These are phyloP conservation scores for Spergularia bocconei DNA, from an alignment of 148 eudicot species.

Conservation along the genomic window DNA sequence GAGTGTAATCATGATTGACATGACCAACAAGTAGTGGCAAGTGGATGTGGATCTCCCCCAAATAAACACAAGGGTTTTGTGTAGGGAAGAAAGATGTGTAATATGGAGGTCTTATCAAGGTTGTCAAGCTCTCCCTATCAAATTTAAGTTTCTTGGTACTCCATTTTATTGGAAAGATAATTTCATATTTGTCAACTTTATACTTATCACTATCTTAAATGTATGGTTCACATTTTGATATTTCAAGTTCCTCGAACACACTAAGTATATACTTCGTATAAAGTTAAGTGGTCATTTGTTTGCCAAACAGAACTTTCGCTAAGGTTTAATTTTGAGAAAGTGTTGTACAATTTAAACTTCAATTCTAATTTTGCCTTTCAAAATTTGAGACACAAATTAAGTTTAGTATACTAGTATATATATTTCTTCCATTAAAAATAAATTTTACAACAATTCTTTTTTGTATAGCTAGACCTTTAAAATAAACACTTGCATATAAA, in stretches of 20 bases:
- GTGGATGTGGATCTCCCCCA: conserved; percentile 13
- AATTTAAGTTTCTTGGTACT: conserved; percentile 5
- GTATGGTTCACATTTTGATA: neutral
- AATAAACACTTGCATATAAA: no score
- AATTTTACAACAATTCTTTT: no score
- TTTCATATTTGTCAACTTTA: neutral
- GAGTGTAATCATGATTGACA: neutral
- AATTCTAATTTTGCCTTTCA: no score
- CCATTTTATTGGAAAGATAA: neutral
- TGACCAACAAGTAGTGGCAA: conserved; percentile 12
- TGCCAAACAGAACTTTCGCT: no score
- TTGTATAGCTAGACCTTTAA: no score
- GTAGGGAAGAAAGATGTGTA: neutral
- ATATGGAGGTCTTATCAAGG: conserved; percentile 7
- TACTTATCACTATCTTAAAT: neutral
- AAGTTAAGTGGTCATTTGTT: no score
- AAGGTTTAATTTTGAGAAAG: no score
- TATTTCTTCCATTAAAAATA: no score
- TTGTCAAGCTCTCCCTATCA: conserved; percentile 9
- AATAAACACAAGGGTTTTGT: conserved; percentile 4
- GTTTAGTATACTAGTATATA: no score
- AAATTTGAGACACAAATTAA: no score
- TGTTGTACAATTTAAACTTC: no score
- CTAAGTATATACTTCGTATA: no score
- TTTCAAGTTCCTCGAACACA: neutral